A percentile compares a stretch with the other conserved stretches of the same genome.
phyloP scores from a whole-genome alignment of 2,329 filamentous ascomycete species.

The Claviceps cyperi region DNA sequence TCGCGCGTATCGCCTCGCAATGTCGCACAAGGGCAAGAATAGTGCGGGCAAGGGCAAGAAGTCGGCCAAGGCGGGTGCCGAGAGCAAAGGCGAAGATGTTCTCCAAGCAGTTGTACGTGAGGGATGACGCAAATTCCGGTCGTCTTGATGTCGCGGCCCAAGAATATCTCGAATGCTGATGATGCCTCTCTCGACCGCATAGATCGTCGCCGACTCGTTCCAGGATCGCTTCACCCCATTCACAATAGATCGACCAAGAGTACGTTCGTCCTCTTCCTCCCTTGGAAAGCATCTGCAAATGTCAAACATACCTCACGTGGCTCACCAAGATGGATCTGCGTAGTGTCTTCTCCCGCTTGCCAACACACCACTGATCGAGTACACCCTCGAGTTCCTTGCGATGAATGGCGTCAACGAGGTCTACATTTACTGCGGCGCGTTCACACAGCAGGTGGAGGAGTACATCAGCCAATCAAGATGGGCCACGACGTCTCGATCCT shows the following conservation, averaged over 20 bases:
- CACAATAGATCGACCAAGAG: constrained; percentile 74
- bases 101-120: constrained; percentile 40
- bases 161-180: constrained; percentile 8
- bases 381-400: constrained; percentile 90
- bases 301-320: not conserved
- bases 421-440: constrained; percentile 79
- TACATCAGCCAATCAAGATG: constrained; percentile 70
- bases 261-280: constrained; percentile 19
- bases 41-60: constrained; percentile 37
- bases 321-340: not conserved
- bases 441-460: constrained; percentile 73
- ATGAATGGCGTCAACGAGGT: constrained; percentile 93
- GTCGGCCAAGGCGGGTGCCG: constrained; percentile 32
- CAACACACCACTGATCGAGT: constrained; percentile 91
- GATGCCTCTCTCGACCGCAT: constrained; percentile 1
- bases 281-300: not conserved
- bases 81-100: constrained; percentile 42
- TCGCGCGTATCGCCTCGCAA: constrained; percentile 11
- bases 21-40: constrained; percentile 33
- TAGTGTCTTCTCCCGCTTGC: constrained; percentile 87
- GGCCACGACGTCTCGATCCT: constrained; percentile 40
- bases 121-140: constrained; percentile 12
- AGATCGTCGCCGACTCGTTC: constrained; percentile 89
- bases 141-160: not conserved
- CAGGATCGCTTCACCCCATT: constrained; percentile 86